A percentile compares a stretch with the other conserved stretches of the same genome.
Conservation (phyloP, 2,329 filamentous ascomycete species). For the Fusarium graminum region DNA sequence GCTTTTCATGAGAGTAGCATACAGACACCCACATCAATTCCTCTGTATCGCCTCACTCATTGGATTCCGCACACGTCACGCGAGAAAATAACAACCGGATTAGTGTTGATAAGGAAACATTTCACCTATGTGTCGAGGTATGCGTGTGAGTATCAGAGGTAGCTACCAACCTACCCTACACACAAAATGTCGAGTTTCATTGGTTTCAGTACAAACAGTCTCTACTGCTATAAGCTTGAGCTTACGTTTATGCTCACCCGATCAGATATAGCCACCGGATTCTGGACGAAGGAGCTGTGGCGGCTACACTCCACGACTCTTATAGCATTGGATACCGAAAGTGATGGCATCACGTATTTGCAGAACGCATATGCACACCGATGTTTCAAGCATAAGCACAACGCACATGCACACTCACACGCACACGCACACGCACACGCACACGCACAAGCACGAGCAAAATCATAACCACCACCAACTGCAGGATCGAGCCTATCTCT, state of each 20-base stretch:
- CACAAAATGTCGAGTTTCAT: neutral
- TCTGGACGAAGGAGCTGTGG: slow-evolving; percentile 1
- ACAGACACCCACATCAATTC: too few relatives aligned
- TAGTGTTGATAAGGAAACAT: too few relatives aligned
- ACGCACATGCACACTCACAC: neutral
- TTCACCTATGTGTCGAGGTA: too few relatives aligned
- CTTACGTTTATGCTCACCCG: neutral
- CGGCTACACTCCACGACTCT: slow-evolving; percentile 14
- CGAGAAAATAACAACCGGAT: too few relatives aligned
- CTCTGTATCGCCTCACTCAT: too few relatives aligned
- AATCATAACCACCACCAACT: neutral
- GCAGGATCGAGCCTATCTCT: neutral
- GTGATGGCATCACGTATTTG: slow-evolving; percentile 26
- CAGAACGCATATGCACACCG: slow-evolving; percentile 42
- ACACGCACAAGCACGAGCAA: neutral
- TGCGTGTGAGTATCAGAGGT: neutral
- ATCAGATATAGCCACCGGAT: slow-evolving; percentile 9
- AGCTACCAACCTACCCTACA: slow-evolving; percentile 23
- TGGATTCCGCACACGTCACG: too few relatives aligned
- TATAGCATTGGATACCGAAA: slow-evolving; percentile 23
- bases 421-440: neutral
- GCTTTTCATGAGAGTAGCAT: too few relatives aligned
- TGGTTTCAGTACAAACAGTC: neutral
- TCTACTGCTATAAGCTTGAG: neutral
- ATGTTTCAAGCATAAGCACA: slow-evolving; percentile 28